Evolutionary conservation across 441 rosid species (phyloP).

Genomic region (Syzygium malaccense): DNA sequence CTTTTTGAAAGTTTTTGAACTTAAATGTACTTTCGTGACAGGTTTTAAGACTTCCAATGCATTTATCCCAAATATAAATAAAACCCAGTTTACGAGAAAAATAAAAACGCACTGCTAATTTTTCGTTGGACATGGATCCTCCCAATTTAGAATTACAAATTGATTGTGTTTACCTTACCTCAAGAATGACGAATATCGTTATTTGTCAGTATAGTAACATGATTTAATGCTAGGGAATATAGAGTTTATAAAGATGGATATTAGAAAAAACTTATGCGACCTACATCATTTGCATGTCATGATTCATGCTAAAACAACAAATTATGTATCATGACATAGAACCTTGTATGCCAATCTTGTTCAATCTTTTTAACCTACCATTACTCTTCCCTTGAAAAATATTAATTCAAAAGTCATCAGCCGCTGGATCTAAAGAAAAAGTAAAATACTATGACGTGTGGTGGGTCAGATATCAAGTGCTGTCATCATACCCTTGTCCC

Average conservation of each 20-base stretch:
- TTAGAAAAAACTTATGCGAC: neutral
- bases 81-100: neutral
- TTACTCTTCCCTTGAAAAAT: neutral
- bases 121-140: neutral
- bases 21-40: no score
- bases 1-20: no score
- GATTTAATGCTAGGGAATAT: neutral
- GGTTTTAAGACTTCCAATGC: no score
- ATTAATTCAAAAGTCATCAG: neutral
- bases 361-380: neutral
- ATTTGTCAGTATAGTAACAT: neutral
- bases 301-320: neutral
- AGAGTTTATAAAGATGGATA: neutral
- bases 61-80: neutral
- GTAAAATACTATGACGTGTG: neutral
- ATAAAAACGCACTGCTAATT: neutral
- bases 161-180: neutral
- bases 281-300: neutral
- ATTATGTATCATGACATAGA: neutral
- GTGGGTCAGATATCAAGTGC: neutral
- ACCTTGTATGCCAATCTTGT: neutral
- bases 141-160: neutral
- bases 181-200: neutral
- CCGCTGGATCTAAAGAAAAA: neutral
- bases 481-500: neutral